Percentiles rank a stretch among this genome's conserved stretches.
These are phyloP conservation scores for Cercospora sesami DNA, from an alignment of 2,329 filamentous ascomycete genomes.

Conservation along the genomic window DNA sequence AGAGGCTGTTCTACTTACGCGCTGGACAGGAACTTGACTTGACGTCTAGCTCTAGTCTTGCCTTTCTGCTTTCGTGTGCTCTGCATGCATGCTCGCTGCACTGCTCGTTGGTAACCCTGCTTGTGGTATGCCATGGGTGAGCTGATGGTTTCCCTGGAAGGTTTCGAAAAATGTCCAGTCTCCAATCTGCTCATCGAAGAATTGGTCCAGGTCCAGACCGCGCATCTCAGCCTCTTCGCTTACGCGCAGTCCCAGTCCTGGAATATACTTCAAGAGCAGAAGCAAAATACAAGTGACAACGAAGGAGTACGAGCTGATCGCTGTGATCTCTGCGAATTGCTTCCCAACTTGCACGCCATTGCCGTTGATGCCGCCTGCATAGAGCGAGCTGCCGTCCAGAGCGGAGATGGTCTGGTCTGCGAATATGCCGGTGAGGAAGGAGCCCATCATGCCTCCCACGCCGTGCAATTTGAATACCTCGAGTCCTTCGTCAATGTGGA, in stretches of 20 bases:
- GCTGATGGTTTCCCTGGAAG: slow-evolving; percentile 21
- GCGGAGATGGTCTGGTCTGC: slow-evolving; percentile 50
- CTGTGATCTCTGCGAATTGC: slow-evolving; percentile 58
- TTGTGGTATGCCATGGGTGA: slow-evolving; percentile 31
- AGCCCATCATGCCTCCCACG: slow-evolving; percentile 58
- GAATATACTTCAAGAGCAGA: slow-evolving; percentile 55
- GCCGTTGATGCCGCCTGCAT: slow-evolving; percentile 56
- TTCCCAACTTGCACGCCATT: slow-evolving; percentile 57
- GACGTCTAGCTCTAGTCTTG: background rate
- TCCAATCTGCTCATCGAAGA: slow-evolving; percentile 58
- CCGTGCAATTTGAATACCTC: slow-evolving; percentile 62
- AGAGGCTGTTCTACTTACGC: background rate
- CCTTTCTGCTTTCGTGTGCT: slow-evolving; percentile 6
- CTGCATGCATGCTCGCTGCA: slow-evolving; percentile 15
- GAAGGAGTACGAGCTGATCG: slow-evolving; percentile 57
- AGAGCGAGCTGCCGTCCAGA: slow-evolving; percentile 53
- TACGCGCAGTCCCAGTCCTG: slow-evolving; percentile 56
- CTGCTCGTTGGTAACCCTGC: slow-evolving; percentile 18
- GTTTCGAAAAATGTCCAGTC: slow-evolving; percentile 36
- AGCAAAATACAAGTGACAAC: slow-evolving; percentile 54
- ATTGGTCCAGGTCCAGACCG: slow-evolving; percentile 57
- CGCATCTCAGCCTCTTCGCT: slow-evolving; percentile 57
- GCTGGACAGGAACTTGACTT: too few species aligned
- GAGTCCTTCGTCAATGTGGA: slow-evolving; percentile 59
- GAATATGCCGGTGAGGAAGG: slow-evolving; percentile 60